Base-by-base conservation (phyloP, 352 stramenopile species). In the Phytophthora idaei region DNA sequence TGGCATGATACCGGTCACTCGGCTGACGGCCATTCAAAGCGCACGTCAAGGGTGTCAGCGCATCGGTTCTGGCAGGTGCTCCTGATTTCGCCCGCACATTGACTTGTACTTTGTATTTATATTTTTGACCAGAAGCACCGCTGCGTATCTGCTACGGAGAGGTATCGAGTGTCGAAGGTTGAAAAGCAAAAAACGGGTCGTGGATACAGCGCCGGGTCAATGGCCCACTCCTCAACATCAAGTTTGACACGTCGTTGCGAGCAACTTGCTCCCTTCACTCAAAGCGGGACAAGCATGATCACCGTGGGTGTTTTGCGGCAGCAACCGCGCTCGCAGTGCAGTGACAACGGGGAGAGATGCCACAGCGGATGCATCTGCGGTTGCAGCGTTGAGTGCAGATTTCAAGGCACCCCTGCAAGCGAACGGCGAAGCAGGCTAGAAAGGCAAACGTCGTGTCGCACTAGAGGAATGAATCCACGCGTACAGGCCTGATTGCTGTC, bases 11-110 rank as follows among this genome's bases (percentile, higher is more conserved):
- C 53, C 50, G 36, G 54, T 59, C 58, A 68, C 49, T 60, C 42
- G 68, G 28, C 57, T 71, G 57, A 42, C 57, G 63, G 69, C 64
- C 69, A 76, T 69, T 76, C 69, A 76, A 73, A 76, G 54, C 57
- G 49, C 54, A 59, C 68, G 56, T 64, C 57, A n/a, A 56, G 48
- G 27, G 42, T 50, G 46, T 61, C 52, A 71, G 46, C n/a, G 14
- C 7, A 74, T 74, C 15, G 34, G 44, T 50, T 73, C 21, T 67
- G 9, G 28, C 53, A 69, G 59, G 58, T 45, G 15, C 27, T 10
- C 34, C 56, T 74, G 67, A 56, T 71, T 68, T 69, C 31, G 60
- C 46, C 54, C 29, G 1, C 27, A 1, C 1, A 14, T 44, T 41
- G 11, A 63, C 44, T 61, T 69, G 47, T 3, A 4, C 8, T 51